Base-by-base conservation (phyloP, 495 filamentous ascomycete species). In the Oidiodendron maius region DNA sequence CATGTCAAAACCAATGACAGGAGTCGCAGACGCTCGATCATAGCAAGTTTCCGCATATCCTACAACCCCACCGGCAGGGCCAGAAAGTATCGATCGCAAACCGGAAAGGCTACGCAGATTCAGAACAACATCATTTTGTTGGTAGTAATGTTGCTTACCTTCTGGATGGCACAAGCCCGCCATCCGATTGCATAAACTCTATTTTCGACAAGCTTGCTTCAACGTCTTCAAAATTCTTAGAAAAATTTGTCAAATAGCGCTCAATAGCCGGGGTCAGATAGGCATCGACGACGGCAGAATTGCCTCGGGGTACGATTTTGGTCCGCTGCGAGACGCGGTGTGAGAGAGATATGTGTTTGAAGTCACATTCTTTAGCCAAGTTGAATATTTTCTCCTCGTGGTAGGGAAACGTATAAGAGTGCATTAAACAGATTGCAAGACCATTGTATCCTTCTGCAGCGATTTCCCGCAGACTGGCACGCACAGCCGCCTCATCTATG, bases 1-100 rank as follows among this genome's bases (percentile, higher is more conserved):
- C 50, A 52, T 52, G 20, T 46, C 50, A 35, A 52, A 52, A 18
- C 41, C 50, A 40, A 52, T 46, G 23, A 17, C 15, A 5, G 50
- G 40, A 16, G 36, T 34, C 12, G 40, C 35, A 15, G 40, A 17
- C 5, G 12, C 16, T 24, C 41, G 23, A 32, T 68, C 62, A 30
- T 53, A 67, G 17, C 55, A 62, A 9, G 65, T 65, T 44, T 53
- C 53, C 8, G 56, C 57, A 51, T 57, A 64, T n/a, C 65, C 64
- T n/a, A 67, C 64, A 5, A 68, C 64, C n/a, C 65, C 80, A 45
- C 77, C 80, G 26, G 79, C 79, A 17, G 79, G 78, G 0, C 79
- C 79, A 23, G 76, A 80, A 1, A 82, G 53, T 38, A 83, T 79
- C 3, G 76, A 77, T 50, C 75, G 72, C 30, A 82, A 53, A 10